Percentiles rank a stretch among this genome's conserved stretches.
Conservation (phyloP, 2,329 filamentous ascomycete genomes). For the Phaeophleospora eucalypticola region DNA sequence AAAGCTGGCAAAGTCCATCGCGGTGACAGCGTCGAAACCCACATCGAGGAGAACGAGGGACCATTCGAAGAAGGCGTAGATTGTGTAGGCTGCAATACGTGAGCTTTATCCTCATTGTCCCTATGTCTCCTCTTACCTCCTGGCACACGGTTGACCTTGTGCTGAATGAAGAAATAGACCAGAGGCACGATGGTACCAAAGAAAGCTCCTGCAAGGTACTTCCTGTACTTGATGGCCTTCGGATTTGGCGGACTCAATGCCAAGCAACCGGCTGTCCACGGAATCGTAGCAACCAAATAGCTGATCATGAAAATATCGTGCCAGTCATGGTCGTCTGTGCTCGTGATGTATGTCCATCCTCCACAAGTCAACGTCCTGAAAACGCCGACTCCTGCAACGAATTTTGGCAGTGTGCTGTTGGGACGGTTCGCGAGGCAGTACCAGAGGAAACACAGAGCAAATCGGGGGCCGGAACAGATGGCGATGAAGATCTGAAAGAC, state of each 20-base stretch:
- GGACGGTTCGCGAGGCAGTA: slow-evolving; percentile 81
- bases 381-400: slow-evolving; percentile 73
- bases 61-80: slow-evolving; percentile 98
- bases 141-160: slow-evolving; percentile 90
- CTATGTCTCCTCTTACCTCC: slow-evolving; percentile 63
- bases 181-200: slow-evolving; percentile 87
- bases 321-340: slow-evolving; percentile 97
- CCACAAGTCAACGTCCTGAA: slow-evolving; percentile 91
- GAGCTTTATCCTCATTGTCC: neutral
- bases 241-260: slow-evolving; percentile 81
- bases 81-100: slow-evolving; percentile 75
- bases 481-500: slow-evolving; percentile 98
- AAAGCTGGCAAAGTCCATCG: slow-evolving; percentile 83
- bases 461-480: slow-evolving; percentile 89
- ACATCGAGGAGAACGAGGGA: slow-evolving; percentile 90
- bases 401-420: slow-evolving; percentile 68
- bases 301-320: slow-evolving; percentile 99
- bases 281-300: slow-evolving; percentile 87
- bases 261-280: slow-evolving; percentile 91
- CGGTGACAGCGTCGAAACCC: slow-evolving; percentile 90
- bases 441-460: slow-evolving; percentile 85
- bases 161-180: slow-evolving; percentile 96
- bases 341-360: slow-evolving; percentile 97
- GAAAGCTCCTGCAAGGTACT: slow-evolving; percentile 76
- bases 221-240: slow-evolving; percentile 80